Base-by-base conservation (phyloP, 1,284 basidiomycete species). In the Agaricales sp. region DNA sequence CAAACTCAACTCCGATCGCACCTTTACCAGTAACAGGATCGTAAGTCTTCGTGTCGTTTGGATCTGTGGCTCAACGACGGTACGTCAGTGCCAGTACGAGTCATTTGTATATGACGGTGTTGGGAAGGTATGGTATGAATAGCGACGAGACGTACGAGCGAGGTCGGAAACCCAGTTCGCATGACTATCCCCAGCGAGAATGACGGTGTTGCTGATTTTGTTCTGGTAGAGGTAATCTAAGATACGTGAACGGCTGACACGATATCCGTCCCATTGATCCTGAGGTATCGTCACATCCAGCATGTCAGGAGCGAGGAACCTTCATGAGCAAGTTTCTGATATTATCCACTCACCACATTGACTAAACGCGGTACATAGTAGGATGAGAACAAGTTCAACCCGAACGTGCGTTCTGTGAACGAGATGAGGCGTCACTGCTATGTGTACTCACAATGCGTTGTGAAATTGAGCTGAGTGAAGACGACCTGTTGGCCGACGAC, bases 201-300 rank as follows among this genome's bases (percentile, higher is more conserved):
- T 70, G 52, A 80, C 59, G 2, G 73, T 74, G 59, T 83, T 82
- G 62, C 68, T 67, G 51, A 83, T 80, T 46, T 70, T 66, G 58
- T 77, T 70, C 25, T 63, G 51, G 55, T 73, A 68, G 22, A 84
- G 63, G 52, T 78, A 16, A 11, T 43, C n/a, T 43, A 83, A 69
- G 46, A 83, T 66, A n/a, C 79, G 70, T 43, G 67, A 63, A 13
- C 80, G 68, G 60, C 81, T 78, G 14, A 73, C 71, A 8, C 71
- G 65, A 60, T 83, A 83, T 0, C 80, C 80, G 52, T 81, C 77
- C 80, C 80, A 83, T 16, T 76, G 73, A 55, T 82, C 80, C 68
- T 73, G 48, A 19, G 43, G 22, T 44, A 55, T 56, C 14, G 57
- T 58, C 50, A 47, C 18, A 13, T 38, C 8, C 25, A 30, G 46